phyloP scores from a whole-genome alignment of 2,329 filamentous ascomycete genomes.

The Colletotrichum brevisporum region DNA sequence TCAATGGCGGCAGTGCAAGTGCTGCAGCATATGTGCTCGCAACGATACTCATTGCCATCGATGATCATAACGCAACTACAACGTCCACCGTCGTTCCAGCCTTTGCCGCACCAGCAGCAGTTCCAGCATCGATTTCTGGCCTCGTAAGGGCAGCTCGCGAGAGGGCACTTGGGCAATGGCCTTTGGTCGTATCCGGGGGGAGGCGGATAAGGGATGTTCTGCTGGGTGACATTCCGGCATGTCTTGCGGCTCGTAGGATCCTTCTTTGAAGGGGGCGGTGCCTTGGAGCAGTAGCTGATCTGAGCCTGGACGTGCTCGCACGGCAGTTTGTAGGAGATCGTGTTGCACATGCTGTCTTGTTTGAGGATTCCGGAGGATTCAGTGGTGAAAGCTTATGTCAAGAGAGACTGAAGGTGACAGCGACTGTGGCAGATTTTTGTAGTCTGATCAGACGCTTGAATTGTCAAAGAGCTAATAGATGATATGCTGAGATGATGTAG shows the following conservation, averaged over 20 bases:
- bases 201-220: constrained; percentile 62
- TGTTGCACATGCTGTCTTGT: constrained; percentile 60
- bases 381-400: neutral
- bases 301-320: constrained; percentile 65
- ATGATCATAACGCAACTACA: constrained; percentile 68
- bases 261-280: constrained; percentile 48
- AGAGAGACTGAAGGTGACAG: neutral
- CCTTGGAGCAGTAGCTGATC: constrained; percentile 61
- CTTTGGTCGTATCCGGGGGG: constrained; percentile 57
- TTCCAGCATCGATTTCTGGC: constrained; percentile 65
- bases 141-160: constrained; percentile 65
- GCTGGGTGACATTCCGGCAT: constrained; percentile 59
- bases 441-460: neutral
- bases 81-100: constrained; percentile 64
- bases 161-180: constrained; percentile 58
- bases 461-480: too few relatives aligned
- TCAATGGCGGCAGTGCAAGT: constrained; percentile 61
- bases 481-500: neutral
- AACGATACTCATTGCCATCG: constrained; percentile 63
- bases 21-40: constrained; percentile 68
- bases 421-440: neutral
- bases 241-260: constrained; percentile 49
- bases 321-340: constrained; percentile 63
- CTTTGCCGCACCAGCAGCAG: constrained; percentile 70
- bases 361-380: neutral